phyloP scores from a whole-genome alignment of 2,329 filamentous ascomycete species.

The Bipolaris zeicola region DNA sequence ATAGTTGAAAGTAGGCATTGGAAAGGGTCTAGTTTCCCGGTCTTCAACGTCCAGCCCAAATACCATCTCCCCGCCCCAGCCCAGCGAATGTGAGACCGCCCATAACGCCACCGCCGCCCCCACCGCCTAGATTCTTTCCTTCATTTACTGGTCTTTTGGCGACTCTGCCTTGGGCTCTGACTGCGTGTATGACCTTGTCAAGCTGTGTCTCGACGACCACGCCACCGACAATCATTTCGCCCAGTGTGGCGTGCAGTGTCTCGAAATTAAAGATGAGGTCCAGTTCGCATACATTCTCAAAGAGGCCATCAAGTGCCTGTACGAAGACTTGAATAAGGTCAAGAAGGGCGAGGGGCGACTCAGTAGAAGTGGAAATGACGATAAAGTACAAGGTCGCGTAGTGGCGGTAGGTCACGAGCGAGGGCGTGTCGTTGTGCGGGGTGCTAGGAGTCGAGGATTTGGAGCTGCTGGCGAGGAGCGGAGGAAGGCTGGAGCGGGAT shows the following conservation, averaged over 20 bases:
- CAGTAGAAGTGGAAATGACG: conserved; percentile 93
- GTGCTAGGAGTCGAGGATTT: conserved; percentile 54
- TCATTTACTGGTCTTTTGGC: conserved; percentile 81
- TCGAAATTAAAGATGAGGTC: conserved; percentile 99
- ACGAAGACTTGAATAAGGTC: conserved; percentile 99
- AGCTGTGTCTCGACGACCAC: conserved; percentile 92
- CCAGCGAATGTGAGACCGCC: conserved; percentile 32
- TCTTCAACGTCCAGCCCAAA: conserved; percentile 40
- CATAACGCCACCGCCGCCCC: conserved; percentile 22
- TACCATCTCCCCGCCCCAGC: conserved; percentile 39
- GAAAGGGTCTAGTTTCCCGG: neutral
- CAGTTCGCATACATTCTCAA: conserved; percentile 98
- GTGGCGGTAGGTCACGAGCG: conserved; percentile 95
- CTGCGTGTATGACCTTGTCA: conserved; percentile 85
- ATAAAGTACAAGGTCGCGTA: conserved; percentile 99
- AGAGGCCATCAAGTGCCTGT: conserved; percentile 89
- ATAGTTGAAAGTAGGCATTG: neutral
- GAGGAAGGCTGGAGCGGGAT: conserved; percentile 66
- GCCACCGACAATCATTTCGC: conserved; percentile 94
- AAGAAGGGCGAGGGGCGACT: conserved; percentile 91
- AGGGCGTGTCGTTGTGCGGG: conserved; percentile 84
- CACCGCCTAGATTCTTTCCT: conserved; percentile 48
- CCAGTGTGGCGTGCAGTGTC: conserved; percentile 86
- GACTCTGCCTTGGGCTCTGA: conserved; percentile 74
- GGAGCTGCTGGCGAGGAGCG: conserved; percentile 61